A percentile compares a stretch with the other conserved stretches of the same genome.
These are phyloP conservation scores for Trichoderma pleuroti DNA, from an alignment of 2,329 filamentous ascomycete species.

Conservation along the genomic window DNA sequence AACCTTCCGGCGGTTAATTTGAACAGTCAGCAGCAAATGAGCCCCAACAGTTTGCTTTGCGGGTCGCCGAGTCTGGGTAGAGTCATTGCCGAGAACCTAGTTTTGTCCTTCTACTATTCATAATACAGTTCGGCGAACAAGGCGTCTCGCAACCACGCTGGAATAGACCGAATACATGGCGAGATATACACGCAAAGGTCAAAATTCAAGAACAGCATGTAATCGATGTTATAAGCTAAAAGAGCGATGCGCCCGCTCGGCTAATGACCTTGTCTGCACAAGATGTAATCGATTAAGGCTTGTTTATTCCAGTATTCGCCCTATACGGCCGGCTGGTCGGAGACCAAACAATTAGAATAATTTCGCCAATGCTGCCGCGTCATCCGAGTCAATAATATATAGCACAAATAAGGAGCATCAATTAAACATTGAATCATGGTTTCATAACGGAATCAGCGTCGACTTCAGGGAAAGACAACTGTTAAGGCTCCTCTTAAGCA, in stretches of 20 bases:
- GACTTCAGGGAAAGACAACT: neutral
- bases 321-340: neutral
- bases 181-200: neutral
- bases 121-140: neutral
- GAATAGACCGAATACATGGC: neutral
- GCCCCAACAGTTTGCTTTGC: neutral
- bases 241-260: neutral
- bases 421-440: neutral
- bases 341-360: neutral
- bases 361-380: neutral
- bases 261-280: neutral
- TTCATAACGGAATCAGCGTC: neutral
- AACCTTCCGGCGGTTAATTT: neutral
- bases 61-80: neutral
- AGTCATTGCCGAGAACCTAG: neutral
- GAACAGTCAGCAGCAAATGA: neutral
- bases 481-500: neutral
- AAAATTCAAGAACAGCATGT: neutral
- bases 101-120: neutral
- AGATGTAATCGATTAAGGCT: neutral
- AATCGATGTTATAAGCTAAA: neutral
- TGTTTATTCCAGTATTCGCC: neutral
- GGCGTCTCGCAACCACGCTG: neutral
- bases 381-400: neutral
- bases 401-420: neutral